These are phyloP conservation scores for Mortierella sp. DNA, from an alignment of 371 early-diverging fungal genomes.

Conservation along the genomic window DNA sequence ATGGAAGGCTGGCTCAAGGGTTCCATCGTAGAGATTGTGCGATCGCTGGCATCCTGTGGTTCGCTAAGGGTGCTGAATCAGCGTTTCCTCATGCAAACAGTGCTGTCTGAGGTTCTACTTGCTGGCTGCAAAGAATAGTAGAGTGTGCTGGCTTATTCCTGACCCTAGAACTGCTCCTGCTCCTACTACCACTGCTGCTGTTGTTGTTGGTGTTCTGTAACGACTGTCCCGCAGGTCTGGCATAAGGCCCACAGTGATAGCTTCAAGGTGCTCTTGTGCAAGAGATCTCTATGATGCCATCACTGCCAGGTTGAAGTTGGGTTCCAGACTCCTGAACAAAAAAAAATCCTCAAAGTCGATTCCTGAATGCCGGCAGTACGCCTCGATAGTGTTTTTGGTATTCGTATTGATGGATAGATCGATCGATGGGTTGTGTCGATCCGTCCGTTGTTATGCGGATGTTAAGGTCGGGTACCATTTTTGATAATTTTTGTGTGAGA, in stretches of 20 bases:
- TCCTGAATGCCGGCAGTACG: background rate
- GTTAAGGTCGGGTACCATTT: constrained; percentile 10
- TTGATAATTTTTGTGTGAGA: constrained; percentile 22
- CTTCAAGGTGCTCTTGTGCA: background rate
- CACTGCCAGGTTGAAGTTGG: background rate
- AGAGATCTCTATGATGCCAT: constrained; percentile 1
- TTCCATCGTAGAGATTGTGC: background rate
- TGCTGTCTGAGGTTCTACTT: background rate
- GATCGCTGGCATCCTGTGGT: background rate
- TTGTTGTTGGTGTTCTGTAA: too few species aligned
- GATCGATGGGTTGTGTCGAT: constrained; percentile 33
- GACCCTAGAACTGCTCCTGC: background rate
- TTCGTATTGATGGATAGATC: constrained; percentile 15
- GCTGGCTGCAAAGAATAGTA: background rate
- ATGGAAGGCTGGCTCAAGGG: background rate
- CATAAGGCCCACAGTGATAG: too few species aligned
- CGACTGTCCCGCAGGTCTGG: background rate
- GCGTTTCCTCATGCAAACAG: constrained; percentile 1
- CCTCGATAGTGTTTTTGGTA: background rate
- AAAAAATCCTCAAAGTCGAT: background rate
- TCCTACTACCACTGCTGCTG: background rate
- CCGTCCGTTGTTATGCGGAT: background rate
- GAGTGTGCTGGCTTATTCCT: background rate
- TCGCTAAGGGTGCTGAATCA: constrained; percentile 3
- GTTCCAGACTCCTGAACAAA: background rate